Conservation (phyloP, 2,329 filamentous ascomycete species). For the Eurotiales sp. region DNA sequence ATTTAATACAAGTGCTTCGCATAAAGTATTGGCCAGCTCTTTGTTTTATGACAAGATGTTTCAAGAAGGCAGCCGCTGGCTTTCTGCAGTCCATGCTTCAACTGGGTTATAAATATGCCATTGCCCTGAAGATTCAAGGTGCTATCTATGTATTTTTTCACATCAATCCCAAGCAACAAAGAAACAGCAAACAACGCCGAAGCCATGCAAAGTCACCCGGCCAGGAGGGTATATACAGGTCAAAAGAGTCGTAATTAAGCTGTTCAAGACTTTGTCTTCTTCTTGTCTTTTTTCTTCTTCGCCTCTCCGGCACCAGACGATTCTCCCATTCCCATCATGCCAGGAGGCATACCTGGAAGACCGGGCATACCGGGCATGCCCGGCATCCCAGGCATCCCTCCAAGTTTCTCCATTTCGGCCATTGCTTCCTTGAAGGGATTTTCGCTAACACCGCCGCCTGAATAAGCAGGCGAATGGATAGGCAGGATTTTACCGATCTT, state of each 20-base stretch:
- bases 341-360: conserved; percentile 9
- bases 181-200: conserved; percentile 28
- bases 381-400: conserved; percentile 42
- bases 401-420: conserved; percentile 72
- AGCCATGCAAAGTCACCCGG: conserved; percentile 37
- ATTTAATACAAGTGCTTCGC: too few species aligned
- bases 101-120: too few species aligned
- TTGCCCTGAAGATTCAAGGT: too few species aligned
- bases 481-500: conserved; percentile 83
- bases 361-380: conserved; percentile 34
- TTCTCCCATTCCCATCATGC: conserved; percentile 46
- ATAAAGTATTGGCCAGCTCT: too few species aligned
- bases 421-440: conserved; percentile 97
- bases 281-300: conserved; percentile 47
- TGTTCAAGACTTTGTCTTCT: conserved; percentile 43
- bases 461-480: conserved; percentile 82
- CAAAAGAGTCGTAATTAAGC: conserved; percentile 10
- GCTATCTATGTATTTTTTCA: neutral
- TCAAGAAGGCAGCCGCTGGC: too few species aligned
- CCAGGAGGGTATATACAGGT: conserved; percentile 18
- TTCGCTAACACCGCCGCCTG: conserved; percentile 88
- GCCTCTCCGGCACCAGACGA: conserved; percentile 24
- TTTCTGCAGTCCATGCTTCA: too few species aligned
- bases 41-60: too few species aligned
- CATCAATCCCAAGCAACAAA: neutral